Evolutionary conservation across 768 basidiomycete species (phyloP), one percentile per base, ranked within the genome.

Genomic region (Tremella mesenterica): DNA sequence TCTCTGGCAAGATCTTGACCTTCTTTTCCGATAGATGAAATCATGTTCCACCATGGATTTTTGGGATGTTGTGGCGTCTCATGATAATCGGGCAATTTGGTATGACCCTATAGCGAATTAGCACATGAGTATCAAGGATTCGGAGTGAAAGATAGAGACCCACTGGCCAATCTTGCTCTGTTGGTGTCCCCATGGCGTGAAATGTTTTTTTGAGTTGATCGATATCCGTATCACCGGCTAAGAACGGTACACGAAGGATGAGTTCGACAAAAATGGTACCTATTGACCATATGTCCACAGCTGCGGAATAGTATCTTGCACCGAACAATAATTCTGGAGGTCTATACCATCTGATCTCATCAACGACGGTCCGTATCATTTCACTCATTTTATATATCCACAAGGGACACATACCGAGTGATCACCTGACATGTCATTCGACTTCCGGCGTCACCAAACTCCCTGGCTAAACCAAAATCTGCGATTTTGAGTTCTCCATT

Each of bases 361-460:
- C 44, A 58, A 44, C 33, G 26, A 48, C 20, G 54, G 8, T 25
- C 25, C 9, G 48, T 21, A 21, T 28, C 38, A 41, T 41, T n/a
- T 16, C 14, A 14, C 6, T 5, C 38, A 5, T 5, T 5, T 23
- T 30, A 0, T 7, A 33, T 14, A n/a, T n/a, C n/a, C 27, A 4
- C 25, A n/a, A 13, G 38, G 18, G n/a, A 10, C n/a, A 72, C 81
- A 49, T 47, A 92, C 90, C 90, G 80, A 16, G 95, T 99, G 74
- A 99, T 96, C 57, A 99, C 93, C 69, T 96, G 91, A 64, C 85
- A 88, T 0, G 95, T 96, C 95, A 99, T 97, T 74, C 89, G 90
- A 67, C 85, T 85, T 3, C 85, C 86, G 23, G 92, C 90, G 64
- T 97, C 95, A 14, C 86, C 88, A 72, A 86, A 93, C 76, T 99